Conservation (phyloP, 108 stramenopile genomes). For the Pseudonitzschia multistriata region DNA sequence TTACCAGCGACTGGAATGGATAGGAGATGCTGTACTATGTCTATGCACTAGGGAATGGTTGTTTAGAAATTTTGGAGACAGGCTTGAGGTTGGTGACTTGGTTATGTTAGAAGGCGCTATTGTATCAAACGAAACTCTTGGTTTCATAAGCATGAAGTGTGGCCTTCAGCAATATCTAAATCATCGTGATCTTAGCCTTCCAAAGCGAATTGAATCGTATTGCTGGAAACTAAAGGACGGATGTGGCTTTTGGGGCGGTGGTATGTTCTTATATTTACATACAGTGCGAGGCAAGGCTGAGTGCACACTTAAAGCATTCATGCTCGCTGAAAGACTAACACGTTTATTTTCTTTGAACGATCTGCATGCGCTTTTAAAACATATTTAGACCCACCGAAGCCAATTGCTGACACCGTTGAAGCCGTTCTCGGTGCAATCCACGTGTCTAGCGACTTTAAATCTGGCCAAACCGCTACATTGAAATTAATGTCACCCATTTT, state of each 20-base stretch:
- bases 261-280: conserved; percentile 10
- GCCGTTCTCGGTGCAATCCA: conserved; percentile 56
- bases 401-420: conserved; percentile 59
- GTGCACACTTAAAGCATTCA: neutral
- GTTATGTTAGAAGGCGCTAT: conserved; percentile 47
- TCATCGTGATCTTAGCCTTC: conserved; percentile 54
- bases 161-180: conserved; percentile 46
- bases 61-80: conserved; percentile 23
- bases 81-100: conserved; percentile 33
- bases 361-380: neutral
- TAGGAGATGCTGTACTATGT: conserved; percentile 70
- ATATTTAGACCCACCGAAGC: conserved; percentile 54
- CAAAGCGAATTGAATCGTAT: conserved; percentile 49
- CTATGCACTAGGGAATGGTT: conserved; percentile 56
- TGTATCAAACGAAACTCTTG: conserved; percentile 56
- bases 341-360: neutral
- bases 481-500: conserved; percentile 31
- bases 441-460: conserved; percentile 42
- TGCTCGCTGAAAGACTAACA: neutral
- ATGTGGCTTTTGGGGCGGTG: conserved; percentile 56
- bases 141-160: conserved; percentile 39
- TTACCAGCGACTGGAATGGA: conserved; percentile 67
- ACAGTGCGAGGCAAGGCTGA: neutral
- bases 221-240: conserved; percentile 28
- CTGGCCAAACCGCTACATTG: conserved; percentile 33